Evolutionary conservation across 148 eudicot species (phyloP), one percentile per base, ranked within the genome.

Genomic region (Salicornia ramosissima): DNA sequence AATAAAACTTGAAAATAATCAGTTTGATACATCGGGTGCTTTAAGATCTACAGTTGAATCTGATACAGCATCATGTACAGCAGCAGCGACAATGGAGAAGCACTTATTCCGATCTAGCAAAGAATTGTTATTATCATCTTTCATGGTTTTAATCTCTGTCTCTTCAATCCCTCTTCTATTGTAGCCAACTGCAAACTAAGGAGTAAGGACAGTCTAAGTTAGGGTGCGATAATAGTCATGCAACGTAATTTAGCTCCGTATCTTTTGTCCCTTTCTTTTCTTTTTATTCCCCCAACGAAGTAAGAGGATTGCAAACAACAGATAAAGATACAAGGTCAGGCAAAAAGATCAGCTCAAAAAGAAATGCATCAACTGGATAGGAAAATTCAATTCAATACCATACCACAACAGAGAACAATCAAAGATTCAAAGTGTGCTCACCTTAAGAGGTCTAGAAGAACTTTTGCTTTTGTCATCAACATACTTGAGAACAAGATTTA

Each of bases 131-230:
- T 71, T 45, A n/a, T 65, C 65, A 29, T 34, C 79, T 64, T 67
- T 75, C 21, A 33, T 24, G 62, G 70, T 39, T 71, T 86, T 84
- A 77, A 80, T 47, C 81, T 83, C 81, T 0, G 78, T 80, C 74
- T 90, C 90, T 69, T 90, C 96, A 36, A 90, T 68, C 63, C 96
- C 92, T 81, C 92, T 83, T 78, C 92, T 82, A 75, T 83, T 88
- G 61, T 84, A 90, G 50, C 92, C 88, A 60, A 90, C 82, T 79
- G 92, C 96, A 90, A 87, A 90, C 96, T 90, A 71, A 30, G 57
- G 12, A 64, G 19, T 63, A 71, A 30, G 57, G 12, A 64, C 24
- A 64, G 16, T 24, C 47, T 12, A 39, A 65, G 60, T 71, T 43
- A 70, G 34, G 52, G 13, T 36, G 68, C 49, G 29, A 54, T 47